Base-by-base conservation (phyloP, 1,284 basidiomycete genomes). In the Cutaneotrichosporon spelunceum region DNA sequence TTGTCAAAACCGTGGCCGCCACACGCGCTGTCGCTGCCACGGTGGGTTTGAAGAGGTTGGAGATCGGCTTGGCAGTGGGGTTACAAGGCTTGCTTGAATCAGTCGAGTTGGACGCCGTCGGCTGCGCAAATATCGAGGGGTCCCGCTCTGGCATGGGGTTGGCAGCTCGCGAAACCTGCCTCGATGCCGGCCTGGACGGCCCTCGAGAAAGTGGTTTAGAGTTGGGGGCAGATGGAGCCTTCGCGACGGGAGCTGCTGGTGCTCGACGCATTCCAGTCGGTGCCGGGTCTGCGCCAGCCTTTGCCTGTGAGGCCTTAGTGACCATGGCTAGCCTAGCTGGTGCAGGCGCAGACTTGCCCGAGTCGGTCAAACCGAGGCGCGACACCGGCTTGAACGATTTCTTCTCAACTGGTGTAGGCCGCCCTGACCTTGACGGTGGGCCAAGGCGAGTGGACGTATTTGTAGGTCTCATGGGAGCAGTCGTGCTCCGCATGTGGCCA, bases 21-120 rank as follows among this genome's bases (percentile, higher is more conserved):
- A 60, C 60, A 14, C 66, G 66, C 1, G 66, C 66, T 0, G 66
- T 61, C 4, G 63, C 60, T 2, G 66, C 66, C 2, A 63, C 66
- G 0, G 66, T 67, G 3, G 66, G 63, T 45, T 67, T 67, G 53
- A 59, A 52, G 7, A 67, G 49, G 27, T 53, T 58, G 5, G 57
- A 58, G 23, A 30, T n/a, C 11, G 52, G 16, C 19, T 27, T 27
- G 7, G 48, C 23, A 2, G 23, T 6, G 11, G 8, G 21, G 23
- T 48, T 48, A 8, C n/a, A 5, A 13, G 45, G 23, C 26, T 48
- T 48, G 26, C 11, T 48, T 11, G 45, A 21, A 26, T 11, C 13
- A 19, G 48, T 13, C 7, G 26, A 6, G 27, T 19, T 50, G 21
- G 48, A 27, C 27, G 48, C 48, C 14, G 27, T 16, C 13, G 47